A percentile compares a stretch with the other conserved stretches of the same genome.
These are phyloP conservation scores for Allantophomopsis cytisporea DNA, from an alignment of 2,329 filamentous ascomycete genomes.

Conservation along the genomic window DNA sequence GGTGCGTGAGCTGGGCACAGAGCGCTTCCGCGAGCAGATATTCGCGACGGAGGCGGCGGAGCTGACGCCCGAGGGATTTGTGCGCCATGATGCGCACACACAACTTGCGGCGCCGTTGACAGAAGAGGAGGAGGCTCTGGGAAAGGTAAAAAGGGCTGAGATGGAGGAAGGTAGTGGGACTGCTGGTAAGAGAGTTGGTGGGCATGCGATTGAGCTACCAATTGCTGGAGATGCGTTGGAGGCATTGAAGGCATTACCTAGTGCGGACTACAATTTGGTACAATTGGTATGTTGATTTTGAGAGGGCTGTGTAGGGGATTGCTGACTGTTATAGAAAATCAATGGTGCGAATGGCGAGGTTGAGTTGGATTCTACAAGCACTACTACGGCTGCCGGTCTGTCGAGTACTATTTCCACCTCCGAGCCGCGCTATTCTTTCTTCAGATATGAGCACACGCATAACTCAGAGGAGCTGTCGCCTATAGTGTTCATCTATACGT, in stretches of 20 bases:
- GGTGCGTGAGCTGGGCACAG: constrained; percentile 61
- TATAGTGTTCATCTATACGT: constrained; percentile 73
- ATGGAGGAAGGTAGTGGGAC: constrained; percentile 61
- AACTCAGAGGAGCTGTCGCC: constrained; percentile 30
- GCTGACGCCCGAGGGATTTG: constrained; percentile 55
- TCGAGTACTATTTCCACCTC: constrained; percentile 44
- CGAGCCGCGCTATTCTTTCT: constrained; percentile 70
- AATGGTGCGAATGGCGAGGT: constrained; percentile 57
- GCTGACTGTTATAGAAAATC: constrained; percentile 42
- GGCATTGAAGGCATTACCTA: constrained; percentile 45
- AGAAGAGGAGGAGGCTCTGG: constrained; percentile 60
- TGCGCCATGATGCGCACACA: constrained; percentile 56
- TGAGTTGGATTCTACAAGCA: constrained; percentile 41
- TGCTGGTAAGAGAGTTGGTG: constrained; percentile 36
- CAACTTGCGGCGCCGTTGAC: constrained; percentile 57
- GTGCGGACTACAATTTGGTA: constrained; percentile 35
- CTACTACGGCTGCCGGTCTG: constrained; percentile 43
- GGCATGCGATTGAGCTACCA: constrained; percentile 29
- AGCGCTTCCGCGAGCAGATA: constrained; percentile 65
- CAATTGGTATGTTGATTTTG: constrained; percentile 44
- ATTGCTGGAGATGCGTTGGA: constrained; percentile 48
- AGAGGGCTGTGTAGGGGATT: neutral
- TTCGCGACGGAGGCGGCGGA: constrained; percentile 60
- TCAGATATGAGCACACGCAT: constrained; percentile 47
- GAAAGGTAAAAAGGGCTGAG: constrained; percentile 63